Conservation (phyloP, 2,329 filamentous ascomycete species). For the Fusarium irregulare region DNA sequence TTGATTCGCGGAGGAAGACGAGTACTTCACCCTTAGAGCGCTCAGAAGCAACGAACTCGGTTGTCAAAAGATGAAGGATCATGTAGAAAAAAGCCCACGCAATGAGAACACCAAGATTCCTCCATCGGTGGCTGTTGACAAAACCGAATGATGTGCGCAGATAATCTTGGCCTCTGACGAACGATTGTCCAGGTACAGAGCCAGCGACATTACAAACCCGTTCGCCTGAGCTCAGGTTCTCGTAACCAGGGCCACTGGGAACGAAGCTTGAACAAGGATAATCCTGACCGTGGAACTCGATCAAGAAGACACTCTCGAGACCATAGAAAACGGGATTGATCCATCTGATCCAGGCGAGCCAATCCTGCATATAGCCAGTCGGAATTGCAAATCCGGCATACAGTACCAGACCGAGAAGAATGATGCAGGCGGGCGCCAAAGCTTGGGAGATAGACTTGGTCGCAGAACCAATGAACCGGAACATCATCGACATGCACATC, state of each 20-base stretch:
- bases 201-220: conserved; percentile 2
- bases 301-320: conserved; percentile 71
- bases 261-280: conserved; percentile 59
- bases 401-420: conserved; percentile 54
- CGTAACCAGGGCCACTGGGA: conserved; percentile 31
- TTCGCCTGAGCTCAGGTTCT: conserved; percentile 8
- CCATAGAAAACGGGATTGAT: conserved; percentile 71
- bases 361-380: conserved; percentile 58
- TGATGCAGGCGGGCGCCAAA: conserved; percentile 38
- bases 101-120: conserved; percentile 33
- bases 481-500: conserved; percentile 73
- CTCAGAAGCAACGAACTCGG: conserved; percentile 30
- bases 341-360: conserved; percentile 71
- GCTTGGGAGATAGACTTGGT: conserved; percentile 41
- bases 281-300: conserved; percentile 65
- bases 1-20: conserved; percentile 28
- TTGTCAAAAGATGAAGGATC: conserved; percentile 20
- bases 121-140: conserved; percentile 24
- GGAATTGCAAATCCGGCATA: conserved; percentile 62
- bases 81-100: conserved; percentile 28
- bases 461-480: conserved; percentile 51
- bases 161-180: conserved; percentile 4
- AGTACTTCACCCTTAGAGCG: conserved; percentile 36
- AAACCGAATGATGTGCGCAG: conserved; percentile 20
- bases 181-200: not conserved